Percentiles rank a stretch among this genome's conserved stretches.
phyloP scores from a whole-genome alignment of 2,329 filamentous ascomycete genomes.

The Beauveria pseudobassiana region DNA sequence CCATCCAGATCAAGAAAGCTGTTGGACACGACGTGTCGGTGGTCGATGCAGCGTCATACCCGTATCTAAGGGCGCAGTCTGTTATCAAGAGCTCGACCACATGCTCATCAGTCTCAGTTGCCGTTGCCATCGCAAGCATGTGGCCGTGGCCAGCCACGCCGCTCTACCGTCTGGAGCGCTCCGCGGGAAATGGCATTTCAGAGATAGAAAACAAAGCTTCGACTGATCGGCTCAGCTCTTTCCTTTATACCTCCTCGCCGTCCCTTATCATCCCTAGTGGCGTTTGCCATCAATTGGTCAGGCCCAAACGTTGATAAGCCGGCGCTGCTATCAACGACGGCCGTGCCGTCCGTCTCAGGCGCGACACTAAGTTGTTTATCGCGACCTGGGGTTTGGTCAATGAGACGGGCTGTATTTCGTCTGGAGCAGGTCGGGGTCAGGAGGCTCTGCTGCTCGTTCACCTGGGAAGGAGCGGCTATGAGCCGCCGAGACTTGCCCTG shows the following conservation, averaged over 20 bases:
- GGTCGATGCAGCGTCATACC: not conserved
- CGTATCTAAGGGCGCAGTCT: not conserved
- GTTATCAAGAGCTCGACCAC: not conserved
- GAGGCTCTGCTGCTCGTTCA: not conserved
- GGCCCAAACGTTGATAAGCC: slow-evolving; percentile 5
- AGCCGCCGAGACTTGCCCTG: not conserved
- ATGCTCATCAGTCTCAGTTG: not conserved
- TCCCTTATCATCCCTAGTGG: not conserved
- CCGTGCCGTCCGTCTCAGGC: not conserved
- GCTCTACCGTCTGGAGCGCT: not conserved
- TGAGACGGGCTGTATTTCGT: not conserved
- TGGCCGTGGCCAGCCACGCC: not conserved
- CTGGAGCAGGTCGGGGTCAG: not conserved
- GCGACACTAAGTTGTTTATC: not conserved
- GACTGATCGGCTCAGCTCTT: not conserved
- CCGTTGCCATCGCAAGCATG: not conserved
- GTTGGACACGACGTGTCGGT: not conserved
- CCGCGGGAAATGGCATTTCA: slow-evolving; percentile 15
- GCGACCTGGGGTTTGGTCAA: not conserved
- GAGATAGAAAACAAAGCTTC: slow-evolving; percentile 12
- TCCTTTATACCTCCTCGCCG: not conserved
- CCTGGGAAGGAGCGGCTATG: not conserved
- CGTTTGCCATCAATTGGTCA: not conserved
- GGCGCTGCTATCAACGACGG: not conserved
- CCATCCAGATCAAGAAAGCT: not conserved